Evolutionary conservation across 2,329 filamentous ascomycete species (phyloP), one percentile per base, ranked within the genome.

Genomic region (Trichoderma harzianum): DNA sequence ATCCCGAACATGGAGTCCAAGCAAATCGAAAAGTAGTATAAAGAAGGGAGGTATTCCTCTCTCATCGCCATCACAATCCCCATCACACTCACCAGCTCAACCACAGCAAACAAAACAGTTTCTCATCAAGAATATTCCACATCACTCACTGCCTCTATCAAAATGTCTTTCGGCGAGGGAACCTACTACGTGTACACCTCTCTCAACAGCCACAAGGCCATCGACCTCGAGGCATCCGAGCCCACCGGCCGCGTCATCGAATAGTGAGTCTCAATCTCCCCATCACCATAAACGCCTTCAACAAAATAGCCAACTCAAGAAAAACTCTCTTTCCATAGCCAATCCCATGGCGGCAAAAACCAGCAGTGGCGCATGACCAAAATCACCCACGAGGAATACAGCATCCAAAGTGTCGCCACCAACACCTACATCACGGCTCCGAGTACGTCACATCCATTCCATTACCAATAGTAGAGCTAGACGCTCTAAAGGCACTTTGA

Each of bases 371-470:
- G 32, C 28, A 4, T 70, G 7, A 5, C 11, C 30, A 30, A n/a
- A 16, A 18, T 70, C 58, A 34, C 16, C n/a, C 34, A 55, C 16
- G 47, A 53, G 4, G 67, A 70, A 28, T 63, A n/a, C 12, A 53
- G 67, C 67, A 62, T 70, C 24, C 67, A 70, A 21, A 55, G 24
- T 6, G 58, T 70, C 12, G 67, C 67, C 3, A 63, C 67, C 12
- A 14, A 21, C 67, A 70, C 67, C n/a, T 63, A 28, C n/a, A 53
- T 62, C 7, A 32, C 36, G 11, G 67, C 67, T n/a, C 36, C 36
- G 5, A 43, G 67, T 70, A 70, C 0, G 58, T 21, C 12, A 3
- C 26, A 5, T n/a, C 7, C 34, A 43, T 43, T 43, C 36, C 36
- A 39, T 18, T 18, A 8, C 6, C 36, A 39, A 7, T 39, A 39